A percentile compares a stretch with the other conserved stretches of the same genome.
Conservation (phyloP, 177 flowering plant genomes). For the Tripterygium wilfordii region DNA sequence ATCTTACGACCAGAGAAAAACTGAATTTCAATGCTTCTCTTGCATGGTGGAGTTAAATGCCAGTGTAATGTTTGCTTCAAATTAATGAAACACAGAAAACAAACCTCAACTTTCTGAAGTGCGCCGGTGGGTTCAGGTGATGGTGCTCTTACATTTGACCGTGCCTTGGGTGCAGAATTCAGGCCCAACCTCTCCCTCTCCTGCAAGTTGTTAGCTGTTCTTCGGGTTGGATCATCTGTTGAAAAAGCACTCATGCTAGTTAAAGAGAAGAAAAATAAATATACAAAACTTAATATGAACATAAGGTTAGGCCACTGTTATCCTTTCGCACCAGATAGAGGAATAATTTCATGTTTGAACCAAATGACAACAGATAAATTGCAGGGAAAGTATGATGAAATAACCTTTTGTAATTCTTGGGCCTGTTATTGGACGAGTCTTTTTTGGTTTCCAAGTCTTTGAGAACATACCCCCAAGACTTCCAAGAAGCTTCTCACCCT, state of each 20-base stretch:
- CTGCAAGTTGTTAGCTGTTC: constrained; percentile 42
- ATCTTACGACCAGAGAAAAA: too few relatives aligned
- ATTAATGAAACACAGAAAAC: constrained; percentile 3
- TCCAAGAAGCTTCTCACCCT: constrained; percentile 77
- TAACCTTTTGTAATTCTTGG: constrained; percentile 45
- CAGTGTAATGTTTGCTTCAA: background rate
- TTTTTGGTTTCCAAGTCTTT: constrained; percentile 69
- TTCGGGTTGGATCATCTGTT: constrained; percentile 37
- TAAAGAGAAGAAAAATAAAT: background rate
- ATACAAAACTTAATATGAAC: background rate
- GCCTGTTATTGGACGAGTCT: constrained; percentile 42
- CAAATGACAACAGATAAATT: too few relatives aligned
- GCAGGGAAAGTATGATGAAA: background rate
- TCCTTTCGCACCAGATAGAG: too few relatives aligned
- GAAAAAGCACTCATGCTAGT: background rate
- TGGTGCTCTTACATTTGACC: constrained; percentile 27
- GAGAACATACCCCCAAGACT: constrained; percentile 64
- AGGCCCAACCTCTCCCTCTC: constrained; percentile 54
- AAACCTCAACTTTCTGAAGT: constrained; percentile 59
- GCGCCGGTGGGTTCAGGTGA: constrained; percentile 46
- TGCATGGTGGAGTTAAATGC: background rate
- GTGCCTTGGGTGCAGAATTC: constrained; percentile 27
- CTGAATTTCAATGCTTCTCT: too few relatives aligned
- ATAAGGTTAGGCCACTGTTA: too few relatives aligned
- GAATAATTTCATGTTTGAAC: too few relatives aligned